Percentiles rank a stretch among this genome's conserved stretches.
phyloP scores from a whole-genome alignment of 2,329 filamentous ascomycete species.

The Fusarium tricinctum region DNA sequence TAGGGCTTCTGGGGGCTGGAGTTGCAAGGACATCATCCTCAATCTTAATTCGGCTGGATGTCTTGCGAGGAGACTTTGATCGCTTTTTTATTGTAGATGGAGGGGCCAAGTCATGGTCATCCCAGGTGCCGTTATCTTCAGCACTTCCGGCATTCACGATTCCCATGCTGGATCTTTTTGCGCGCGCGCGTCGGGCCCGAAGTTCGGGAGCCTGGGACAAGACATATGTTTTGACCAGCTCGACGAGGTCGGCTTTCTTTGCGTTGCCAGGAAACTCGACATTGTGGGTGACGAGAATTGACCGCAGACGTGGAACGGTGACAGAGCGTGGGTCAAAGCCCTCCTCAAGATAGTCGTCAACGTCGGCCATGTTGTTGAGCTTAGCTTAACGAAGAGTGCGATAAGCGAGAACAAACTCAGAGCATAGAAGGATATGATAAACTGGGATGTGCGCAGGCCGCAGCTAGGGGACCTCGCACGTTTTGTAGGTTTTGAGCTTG shows the following conservation, averaged over 20 bases:
- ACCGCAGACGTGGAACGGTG: constrained; percentile 89
- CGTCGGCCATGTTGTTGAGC: constrained; percentile 68
- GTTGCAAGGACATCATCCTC: constrained; percentile 63
- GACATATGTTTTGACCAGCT: constrained; percentile 84
- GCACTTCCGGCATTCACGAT: constrained; percentile 79
- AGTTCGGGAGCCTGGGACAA: constrained; percentile 83
- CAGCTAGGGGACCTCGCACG: constrained; percentile 31
- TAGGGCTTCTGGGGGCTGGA: constrained; percentile 60
- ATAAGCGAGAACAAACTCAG: constrained; percentile 17
- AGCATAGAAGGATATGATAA: constrained; percentile 28
- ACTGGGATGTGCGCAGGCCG: constrained; percentile 37
- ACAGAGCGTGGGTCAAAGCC: constrained; percentile 87
- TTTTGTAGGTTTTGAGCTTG: constrained; percentile 24
- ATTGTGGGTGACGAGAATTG: constrained; percentile 90
- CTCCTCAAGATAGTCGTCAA: constrained; percentile 87
- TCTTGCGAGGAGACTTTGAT: constrained; percentile 69
- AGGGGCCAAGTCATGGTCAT: constrained; percentile 69
- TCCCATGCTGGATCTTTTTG: constrained; percentile 88
- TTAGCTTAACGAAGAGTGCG: constrained; percentile 21
- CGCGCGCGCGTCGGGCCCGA: constrained; percentile 79
- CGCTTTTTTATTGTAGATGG: constrained; percentile 65
- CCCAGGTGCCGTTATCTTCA: constrained; percentile 73
- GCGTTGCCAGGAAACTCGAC: constrained; percentile 87
- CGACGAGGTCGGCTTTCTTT: constrained; percentile 90
- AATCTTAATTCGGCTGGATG: constrained; percentile 66